phyloP scores from a whole-genome alignment of 305 asterid genomes.

The Fraxinus angustifolia region DNA sequence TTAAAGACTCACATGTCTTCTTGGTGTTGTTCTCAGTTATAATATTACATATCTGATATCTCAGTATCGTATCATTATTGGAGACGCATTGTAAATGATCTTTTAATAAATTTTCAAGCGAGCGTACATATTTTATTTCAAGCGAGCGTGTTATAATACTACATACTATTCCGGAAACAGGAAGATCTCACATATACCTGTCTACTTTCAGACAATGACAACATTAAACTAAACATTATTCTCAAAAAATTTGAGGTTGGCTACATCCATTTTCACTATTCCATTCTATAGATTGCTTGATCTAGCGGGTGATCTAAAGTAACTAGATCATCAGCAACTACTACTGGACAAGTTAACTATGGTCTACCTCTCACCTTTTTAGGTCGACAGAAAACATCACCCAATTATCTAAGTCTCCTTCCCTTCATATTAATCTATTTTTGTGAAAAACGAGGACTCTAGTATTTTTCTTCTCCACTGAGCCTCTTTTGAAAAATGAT shows the following conservation, averaged over 20 bases:
- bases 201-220: neutral
- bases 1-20: neutral
- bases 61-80: neutral
- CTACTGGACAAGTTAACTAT: neutral
- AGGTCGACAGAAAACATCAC: neutral
- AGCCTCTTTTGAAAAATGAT: neutral
- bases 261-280: neutral
- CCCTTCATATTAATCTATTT: neutral
- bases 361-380: neutral
- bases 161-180: neutral
- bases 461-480: neutral
- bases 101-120: neutral
- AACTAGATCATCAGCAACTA: neutral
- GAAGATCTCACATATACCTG: neutral
- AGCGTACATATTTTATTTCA: neutral
- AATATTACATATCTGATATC: neutral
- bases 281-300: neutral
- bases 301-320: neutral
- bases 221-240: neutral
- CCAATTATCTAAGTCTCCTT: neutral
- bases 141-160: neutral
- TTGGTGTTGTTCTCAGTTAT: neutral
- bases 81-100: neutral
- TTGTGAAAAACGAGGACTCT: neutral
- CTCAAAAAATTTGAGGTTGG: neutral